Percentiles rank a stretch among this genome's conserved stretches.
Conservation (phyloP, 345 rosid species). For the Citrus sp. region DNA sequence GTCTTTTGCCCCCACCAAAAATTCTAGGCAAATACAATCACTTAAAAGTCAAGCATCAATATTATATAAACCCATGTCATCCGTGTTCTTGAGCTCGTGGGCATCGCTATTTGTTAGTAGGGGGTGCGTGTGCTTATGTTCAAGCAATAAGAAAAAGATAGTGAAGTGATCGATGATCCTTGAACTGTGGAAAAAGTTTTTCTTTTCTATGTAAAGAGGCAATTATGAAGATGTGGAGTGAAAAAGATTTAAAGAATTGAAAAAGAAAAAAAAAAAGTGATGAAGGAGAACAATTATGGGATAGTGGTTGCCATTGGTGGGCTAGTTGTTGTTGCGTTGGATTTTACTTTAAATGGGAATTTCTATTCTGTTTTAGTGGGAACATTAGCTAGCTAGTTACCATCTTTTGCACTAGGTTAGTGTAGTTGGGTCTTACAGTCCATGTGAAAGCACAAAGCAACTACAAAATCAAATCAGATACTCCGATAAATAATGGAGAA, state of each 20-base stretch:
- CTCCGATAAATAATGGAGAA: no score
- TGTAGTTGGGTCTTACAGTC: not conserved
- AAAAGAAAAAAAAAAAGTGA: not conserved
- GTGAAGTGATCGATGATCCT: constrained; percentile 19
- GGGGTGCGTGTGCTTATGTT: constrained; percentile 27
- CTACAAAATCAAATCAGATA: no score
- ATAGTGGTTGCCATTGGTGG: constrained; percentile 19
- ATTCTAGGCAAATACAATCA: not conserved
- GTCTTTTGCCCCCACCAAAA: constrained; percentile 22
- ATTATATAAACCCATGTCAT: constrained; percentile 10
- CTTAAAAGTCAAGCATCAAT: constrained; percentile 20
- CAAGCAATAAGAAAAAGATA: not conserved
- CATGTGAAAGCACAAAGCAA: not conserved
- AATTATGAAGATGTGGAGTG: constrained; percentile 35
- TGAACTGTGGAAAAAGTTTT: constrained; percentile 46
- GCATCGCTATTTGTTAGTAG: constrained; percentile 23
- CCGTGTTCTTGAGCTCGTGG: constrained; percentile 10
- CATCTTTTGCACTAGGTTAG: not conserved
- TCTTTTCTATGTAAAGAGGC: constrained; percentile 40
- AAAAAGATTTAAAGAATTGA: not conserved
- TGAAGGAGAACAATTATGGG: not conserved
- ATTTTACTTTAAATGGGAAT: constrained; percentile 32
- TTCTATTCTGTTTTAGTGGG: constrained; percentile 17
- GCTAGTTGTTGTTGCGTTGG: constrained; percentile 12
- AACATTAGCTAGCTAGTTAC: not conserved